Evolutionary conservation across 1,284 basidiomycete species (phyloP).

Genomic region (Cryptococcus sp.): DNA sequence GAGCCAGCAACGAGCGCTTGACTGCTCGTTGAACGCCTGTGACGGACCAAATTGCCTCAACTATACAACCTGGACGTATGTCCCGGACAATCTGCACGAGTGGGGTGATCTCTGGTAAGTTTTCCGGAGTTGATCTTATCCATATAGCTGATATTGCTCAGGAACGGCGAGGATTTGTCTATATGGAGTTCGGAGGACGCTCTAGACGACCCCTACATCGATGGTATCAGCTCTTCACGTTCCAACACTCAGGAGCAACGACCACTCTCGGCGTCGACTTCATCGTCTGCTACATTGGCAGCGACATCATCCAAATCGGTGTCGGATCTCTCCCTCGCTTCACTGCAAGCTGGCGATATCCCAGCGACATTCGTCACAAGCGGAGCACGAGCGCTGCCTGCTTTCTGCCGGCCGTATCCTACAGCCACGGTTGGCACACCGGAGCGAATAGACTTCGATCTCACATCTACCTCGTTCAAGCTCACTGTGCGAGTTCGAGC

Average conservation of each 20-base stretch:
- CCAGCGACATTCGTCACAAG: slow-evolving; percentile 71
- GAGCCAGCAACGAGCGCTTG: slow-evolving; percentile 79
- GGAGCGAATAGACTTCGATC: slow-evolving; percentile 71
- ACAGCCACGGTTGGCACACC: slow-evolving; percentile 69
- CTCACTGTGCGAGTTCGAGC: slow-evolving; percentile 64
- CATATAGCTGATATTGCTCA: neutral
- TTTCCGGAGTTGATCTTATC: neutral
- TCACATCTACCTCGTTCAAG: slow-evolving; percentile 68
- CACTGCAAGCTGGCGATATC: slow-evolving; percentile 39
- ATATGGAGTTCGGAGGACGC: slow-evolving; percentile 80
- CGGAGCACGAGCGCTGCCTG: slow-evolving; percentile 76
- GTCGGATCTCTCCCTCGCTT: slow-evolving; percentile 35
- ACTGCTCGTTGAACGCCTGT: slow-evolving; percentile 84
- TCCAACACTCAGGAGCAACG: neutral
- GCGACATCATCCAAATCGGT: neutral
- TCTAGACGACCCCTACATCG: slow-evolving; percentile 4
- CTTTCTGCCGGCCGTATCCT: slow-evolving; percentile 81
- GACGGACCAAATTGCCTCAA: slow-evolving; percentile 81
- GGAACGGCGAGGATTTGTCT: slow-evolving; percentile 93
- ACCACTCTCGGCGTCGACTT: slow-evolving; percentile 3
- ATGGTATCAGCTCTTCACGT: slow-evolving; percentile 6
- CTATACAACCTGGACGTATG: slow-evolving; percentile 92
- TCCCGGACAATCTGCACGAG: slow-evolving; percentile 68
- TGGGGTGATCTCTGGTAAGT: slow-evolving; percentile 85
- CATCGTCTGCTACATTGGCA: slow-evolving; percentile 33